phyloP scores from a whole-genome alignment of 352 stramenopile species.

The Globisporangium paddicum region DNA sequence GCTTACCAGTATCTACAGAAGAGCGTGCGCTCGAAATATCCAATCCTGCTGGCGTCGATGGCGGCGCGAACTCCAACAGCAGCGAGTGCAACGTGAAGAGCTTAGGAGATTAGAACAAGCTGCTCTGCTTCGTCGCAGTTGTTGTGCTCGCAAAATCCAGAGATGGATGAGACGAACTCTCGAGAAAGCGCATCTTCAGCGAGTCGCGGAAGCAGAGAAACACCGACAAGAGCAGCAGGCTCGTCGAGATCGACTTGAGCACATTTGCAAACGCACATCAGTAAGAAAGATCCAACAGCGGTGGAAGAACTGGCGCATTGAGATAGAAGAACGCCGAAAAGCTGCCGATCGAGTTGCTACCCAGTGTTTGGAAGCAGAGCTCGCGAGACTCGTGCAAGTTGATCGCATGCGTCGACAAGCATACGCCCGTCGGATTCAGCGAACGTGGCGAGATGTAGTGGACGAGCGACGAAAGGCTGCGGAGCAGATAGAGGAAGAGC shows the following conservation, averaged over 20 bases:
- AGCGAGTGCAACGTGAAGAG: not conserved
- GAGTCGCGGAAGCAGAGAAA: not conserved
- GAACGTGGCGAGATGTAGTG: slow-evolving; percentile 10
- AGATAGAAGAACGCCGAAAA: slow-evolving; percentile 10
- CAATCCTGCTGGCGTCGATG: not conserved
- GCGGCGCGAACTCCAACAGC: not conserved
- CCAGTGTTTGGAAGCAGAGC: not conserved
- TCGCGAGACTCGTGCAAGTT: not conserved
- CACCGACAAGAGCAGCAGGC: not conserved
- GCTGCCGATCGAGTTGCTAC: not conserved
- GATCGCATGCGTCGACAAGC: not conserved
- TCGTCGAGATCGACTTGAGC: not conserved
- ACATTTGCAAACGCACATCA: not conserved
- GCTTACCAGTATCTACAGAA: not conserved
- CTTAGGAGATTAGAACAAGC: slow-evolving; percentile 1
- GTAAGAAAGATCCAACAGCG: slow-evolving; percentile 8
- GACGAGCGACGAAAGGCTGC: not conserved
- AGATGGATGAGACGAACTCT: not conserved
- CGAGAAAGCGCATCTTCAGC: not conserved
- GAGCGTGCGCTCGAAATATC: slow-evolving; percentile 7
- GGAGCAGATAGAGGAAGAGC: not conserved
- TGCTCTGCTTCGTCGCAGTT: not conserved
- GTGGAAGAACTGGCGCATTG: slow-evolving; percentile 9
- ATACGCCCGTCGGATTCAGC: slow-evolving; percentile 13
- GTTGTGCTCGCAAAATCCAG: slow-evolving; percentile 3